A percentile compares a stretch with the other conserved stretches of the same genome.
These are phyloP conservation scores for Phtheirospermum japonicum DNA, from an alignment of 257 asterid species.

Conservation along the genomic window DNA sequence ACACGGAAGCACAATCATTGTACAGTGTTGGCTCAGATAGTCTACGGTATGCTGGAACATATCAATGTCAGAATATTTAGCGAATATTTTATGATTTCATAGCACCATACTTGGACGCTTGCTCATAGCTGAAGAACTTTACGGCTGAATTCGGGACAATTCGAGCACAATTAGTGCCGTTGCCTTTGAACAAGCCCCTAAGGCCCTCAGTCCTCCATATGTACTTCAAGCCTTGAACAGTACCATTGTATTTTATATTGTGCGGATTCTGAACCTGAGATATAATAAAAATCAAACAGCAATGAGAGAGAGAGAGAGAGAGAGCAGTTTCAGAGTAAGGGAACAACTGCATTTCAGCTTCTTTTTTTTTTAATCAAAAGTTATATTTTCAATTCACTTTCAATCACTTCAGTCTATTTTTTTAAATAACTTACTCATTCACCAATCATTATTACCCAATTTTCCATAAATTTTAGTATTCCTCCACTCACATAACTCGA, in stretches of 20 bases:
- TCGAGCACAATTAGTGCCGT: slow-evolving; percentile 95
- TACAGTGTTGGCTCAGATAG: slow-evolving; percentile 5
- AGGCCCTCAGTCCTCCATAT: slow-evolving; percentile 91
- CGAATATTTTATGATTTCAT: slow-evolving; percentile 13
- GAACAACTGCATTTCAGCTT: background rate
- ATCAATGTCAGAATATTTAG: background rate
- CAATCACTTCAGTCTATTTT: no score
- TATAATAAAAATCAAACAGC: slow-evolving; percentile 11
- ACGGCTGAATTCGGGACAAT: slow-evolving; percentile 97
- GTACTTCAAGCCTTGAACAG: slow-evolving; percentile 86
- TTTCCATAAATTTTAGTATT: no score
- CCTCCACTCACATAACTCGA: no score
- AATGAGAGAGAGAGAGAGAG: slow-evolving; percentile 15
- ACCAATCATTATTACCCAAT: no score
- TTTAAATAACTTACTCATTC: no score
- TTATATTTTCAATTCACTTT: no score
- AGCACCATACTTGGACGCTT: slow-evolving; percentile 83
- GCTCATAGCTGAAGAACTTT: slow-evolving; percentile 99
- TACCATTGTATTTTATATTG: slow-evolving; percentile 77
- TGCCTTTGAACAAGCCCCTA: slow-evolving; percentile 87
- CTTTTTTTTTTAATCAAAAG: no score
- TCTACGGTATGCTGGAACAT: background rate
- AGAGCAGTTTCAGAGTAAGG: background rate
- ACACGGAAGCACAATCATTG: slow-evolving; percentile 15
- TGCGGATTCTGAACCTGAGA: slow-evolving; percentile 93